These are phyloP conservation scores for Arxiozyma bovina DNA, from an alignment of 1,139 yeast species.

Conservation along the genomic window DNA sequence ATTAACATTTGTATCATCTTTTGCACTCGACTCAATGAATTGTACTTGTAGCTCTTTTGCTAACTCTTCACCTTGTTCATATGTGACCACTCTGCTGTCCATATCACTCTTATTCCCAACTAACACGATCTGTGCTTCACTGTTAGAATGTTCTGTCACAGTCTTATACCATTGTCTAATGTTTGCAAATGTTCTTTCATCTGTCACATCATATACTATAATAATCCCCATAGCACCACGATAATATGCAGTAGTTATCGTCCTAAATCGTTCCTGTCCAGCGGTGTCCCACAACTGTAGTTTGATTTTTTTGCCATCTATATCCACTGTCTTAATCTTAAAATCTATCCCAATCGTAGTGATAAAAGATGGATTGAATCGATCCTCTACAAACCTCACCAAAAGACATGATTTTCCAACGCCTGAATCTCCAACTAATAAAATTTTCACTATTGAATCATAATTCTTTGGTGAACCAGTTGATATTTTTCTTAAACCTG, in stretches of 20 bases:
- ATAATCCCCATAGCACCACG: conserved; percentile 98
- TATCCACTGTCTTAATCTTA: conserved; percentile 91
- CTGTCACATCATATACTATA: conserved; percentile 91
- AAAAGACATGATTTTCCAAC: conserved; percentile 95
- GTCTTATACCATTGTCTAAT: conserved; percentile 89
- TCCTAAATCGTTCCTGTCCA: conserved; percentile 84
- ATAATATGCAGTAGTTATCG: conserved; percentile 96
- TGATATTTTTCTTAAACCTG: conserved; percentile 23
- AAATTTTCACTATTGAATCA: conserved; percentile 87
- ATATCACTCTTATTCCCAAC: conserved; percentile 92
- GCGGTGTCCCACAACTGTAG: conserved; percentile 99
- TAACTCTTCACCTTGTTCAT: conserved; percentile 82
- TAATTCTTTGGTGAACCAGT: conserved; percentile 50
- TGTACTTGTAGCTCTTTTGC: conserved; percentile 84
- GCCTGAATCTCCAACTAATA: conserved; percentile 93
- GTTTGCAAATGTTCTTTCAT: conserved; percentile 80
- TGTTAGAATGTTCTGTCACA: conserved; percentile 92
- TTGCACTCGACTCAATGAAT: conserved; percentile 93
- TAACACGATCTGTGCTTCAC: conserved; percentile 85
- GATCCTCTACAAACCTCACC: conserved; percentile 92
- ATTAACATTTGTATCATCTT: conserved; percentile 86
- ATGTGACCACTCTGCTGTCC: conserved; percentile 67
- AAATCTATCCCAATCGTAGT: conserved; percentile 98
- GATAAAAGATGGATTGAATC: conserved; percentile 91
- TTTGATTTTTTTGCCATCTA: conserved; percentile 87